Percentiles rank a stretch among this genome's conserved stretches.
phyloP scores from a whole-genome alignment of 2,329 filamentous ascomycete genomes.

The Cryphonectria carpinicola region DNA sequence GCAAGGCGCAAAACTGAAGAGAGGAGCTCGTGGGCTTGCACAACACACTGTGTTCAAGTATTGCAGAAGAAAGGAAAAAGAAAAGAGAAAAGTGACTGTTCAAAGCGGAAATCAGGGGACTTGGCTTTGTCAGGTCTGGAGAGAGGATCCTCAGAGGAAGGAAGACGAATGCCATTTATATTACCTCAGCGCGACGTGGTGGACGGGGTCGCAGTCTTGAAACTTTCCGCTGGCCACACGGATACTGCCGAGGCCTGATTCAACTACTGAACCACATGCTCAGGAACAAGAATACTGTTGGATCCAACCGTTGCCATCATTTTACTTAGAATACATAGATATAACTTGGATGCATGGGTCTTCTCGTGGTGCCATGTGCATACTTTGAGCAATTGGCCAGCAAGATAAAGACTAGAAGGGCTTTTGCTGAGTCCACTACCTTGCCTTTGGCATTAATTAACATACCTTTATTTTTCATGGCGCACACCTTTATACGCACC shows the following conservation, averaged over 20 bases:
- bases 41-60: neutral
- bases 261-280: neutral
- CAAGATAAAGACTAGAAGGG: neutral
- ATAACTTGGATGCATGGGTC: neutral
- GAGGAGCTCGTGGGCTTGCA: neutral
- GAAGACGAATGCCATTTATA: slow-evolving; percentile 15
- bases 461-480: slow-evolving; percentile 8
- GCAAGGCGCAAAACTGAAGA: neutral
- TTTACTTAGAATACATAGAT: neutral
- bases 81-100: neutral
- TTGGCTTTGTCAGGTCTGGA: neutral
- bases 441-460: slow-evolving; percentile 2
- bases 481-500: neutral
- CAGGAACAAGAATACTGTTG: neutral
- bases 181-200: slow-evolving; percentile 28
- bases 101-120: neutral
- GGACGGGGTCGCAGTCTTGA: slow-evolving; percentile 7
- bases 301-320: neutral
- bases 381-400: neutral
- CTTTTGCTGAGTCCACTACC: neutral
- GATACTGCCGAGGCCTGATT: neutral
- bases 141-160: slow-evolving; percentile 4
- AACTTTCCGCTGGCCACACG: neutral
- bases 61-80: neutral
- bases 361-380: neutral